Evolutionary conservation across 2,329 filamentous ascomycete genomes (phyloP).

Genomic region (Verticillium zaregamsianum): DNA sequence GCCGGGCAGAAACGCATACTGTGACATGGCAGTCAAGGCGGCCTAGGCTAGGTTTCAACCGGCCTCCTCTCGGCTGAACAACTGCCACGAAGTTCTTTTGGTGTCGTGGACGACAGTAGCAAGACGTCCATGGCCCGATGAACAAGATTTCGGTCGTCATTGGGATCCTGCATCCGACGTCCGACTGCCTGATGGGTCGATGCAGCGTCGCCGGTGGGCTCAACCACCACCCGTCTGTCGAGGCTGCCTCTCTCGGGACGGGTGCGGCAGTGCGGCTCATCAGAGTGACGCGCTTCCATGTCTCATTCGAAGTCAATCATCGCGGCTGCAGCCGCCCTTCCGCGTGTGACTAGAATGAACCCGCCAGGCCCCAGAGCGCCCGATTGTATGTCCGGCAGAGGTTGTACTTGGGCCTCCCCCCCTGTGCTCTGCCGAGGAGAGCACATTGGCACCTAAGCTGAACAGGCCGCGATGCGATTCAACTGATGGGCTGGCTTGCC

Average conservation of each 20-base stretch:
- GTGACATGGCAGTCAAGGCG: neutral
- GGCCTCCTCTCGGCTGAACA: neutral
- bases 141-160: neutral
- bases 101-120: neutral
- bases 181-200: neutral
- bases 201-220: neutral
- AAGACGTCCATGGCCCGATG: neutral
- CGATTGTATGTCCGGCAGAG: neutral
- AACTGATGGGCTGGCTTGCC: neutral
- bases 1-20: neutral
- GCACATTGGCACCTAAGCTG: neutral
- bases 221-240: neutral
- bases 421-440: neutral
- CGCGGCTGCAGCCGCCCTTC: neutral
- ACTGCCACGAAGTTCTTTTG: neutral
- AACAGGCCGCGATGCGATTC: neutral
- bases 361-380: neutral
- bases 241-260: neutral
- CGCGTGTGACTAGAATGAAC: neutral
- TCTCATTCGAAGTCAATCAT: neutral
- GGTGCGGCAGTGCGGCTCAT: neutral
- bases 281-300: neutral
- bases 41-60: neutral
- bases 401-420: neutral
- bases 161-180: neutral